Base-by-base conservation (phyloP, 306 rosid genomes). In the Malus orientalis region DNA sequence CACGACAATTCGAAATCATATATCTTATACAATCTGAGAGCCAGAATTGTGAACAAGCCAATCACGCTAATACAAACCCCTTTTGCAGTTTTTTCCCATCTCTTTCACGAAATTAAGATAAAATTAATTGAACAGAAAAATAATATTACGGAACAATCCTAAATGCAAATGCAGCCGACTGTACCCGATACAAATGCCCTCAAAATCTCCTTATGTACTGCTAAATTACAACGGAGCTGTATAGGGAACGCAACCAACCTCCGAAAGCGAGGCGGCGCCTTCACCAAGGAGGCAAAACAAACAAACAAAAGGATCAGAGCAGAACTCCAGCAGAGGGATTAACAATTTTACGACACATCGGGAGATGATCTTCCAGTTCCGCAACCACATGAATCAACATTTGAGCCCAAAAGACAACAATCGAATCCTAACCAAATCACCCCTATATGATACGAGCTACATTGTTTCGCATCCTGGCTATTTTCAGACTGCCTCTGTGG, bases 131-230 rank as follows among this genome's bases (percentile, higher is more conserved):
- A 70, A 70, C 60, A 30, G n/a, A 8, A 29, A 14, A 51, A 53
- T 54, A 59, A 45, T 22, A 57, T 67, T 38, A 61, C 18, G 36
- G 29, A 40, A 4, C 63, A 45, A 65, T 19, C 58, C 73, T 63
- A 62, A 53, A 79, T 29, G 70, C 66, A 49, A 76, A 79, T 18
- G 70, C 59, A 38, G 79, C 75, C 49, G 42, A 80, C 87, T 77
- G 74, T 77, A 80, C 84, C 81, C 27, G 75, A 83, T 75, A 72
- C 76, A 76, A 83, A 75, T 70, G 81, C 83, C 80, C 77, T 80
- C 84, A 81, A 81, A 81, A 84, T 81, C 88, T 84, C 69, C 71
- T 81, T 84, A 80, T 80, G 82, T 80, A 80, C 84, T 64, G 67
- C 80, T 80, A 80, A 60, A 77, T 70, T 84, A 80, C 85, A 80